Conservation (phyloP, 768 basidiomycete species). For the Tylopilus sp. region DNA sequence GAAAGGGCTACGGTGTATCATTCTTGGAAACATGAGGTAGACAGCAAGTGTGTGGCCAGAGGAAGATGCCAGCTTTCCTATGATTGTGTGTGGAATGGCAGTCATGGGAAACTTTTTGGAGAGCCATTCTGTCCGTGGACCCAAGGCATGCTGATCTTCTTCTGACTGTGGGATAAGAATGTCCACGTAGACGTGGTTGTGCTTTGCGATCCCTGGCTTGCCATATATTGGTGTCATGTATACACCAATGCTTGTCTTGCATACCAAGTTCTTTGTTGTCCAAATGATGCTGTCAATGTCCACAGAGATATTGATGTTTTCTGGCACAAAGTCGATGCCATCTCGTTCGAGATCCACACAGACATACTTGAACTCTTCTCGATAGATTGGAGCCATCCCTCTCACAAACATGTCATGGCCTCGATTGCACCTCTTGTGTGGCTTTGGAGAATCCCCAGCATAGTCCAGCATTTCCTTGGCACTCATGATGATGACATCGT, state of each 20-base stretch:
- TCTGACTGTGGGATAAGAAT: constrained; percentile 11
- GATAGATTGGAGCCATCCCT: background rate
- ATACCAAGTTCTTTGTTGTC: background rate
- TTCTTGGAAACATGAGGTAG: constrained; percentile 6
- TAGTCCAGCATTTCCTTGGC: background rate
- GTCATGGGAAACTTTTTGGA: constrained; percentile 5
- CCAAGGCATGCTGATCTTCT: background rate
- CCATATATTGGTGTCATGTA: background rate
- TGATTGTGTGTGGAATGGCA: constrained; percentile 4
- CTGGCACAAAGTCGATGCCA: background rate
- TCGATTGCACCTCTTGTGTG: background rate
- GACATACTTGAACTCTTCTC: background rate
- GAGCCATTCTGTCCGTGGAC: background rate
- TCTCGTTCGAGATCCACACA: constrained; percentile 1
- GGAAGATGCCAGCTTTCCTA: background rate
- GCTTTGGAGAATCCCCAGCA: background rate
- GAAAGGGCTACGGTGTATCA: constrained; percentile 1
- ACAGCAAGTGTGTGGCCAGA: background rate
- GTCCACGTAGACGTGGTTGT: constrained; percentile 17
- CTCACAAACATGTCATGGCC: background rate
- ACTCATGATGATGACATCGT: background rate
- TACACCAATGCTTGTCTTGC: background rate
- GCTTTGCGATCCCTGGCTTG: constrained; percentile 1
- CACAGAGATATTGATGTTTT: background rate
- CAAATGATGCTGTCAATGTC: constrained; percentile 10